A percentile compares a stretch with the other conserved stretches of the same genome.
phyloP scores from a whole-genome alignment of 306 rosid genomes.

The Castanospermum australe region DNA sequence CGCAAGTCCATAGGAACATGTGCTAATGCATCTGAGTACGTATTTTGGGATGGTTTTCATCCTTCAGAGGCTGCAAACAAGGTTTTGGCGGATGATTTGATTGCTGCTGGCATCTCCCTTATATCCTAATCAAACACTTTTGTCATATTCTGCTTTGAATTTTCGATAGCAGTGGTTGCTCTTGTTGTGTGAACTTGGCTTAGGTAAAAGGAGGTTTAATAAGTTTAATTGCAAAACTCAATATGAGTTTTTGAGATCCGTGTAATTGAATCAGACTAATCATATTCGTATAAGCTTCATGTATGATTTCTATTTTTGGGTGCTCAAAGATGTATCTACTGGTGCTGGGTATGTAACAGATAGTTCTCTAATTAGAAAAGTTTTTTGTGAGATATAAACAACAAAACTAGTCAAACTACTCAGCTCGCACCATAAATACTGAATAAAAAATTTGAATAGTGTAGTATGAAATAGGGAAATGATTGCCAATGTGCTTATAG shows the following conservation, averaged over 20 bases:
- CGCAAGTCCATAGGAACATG: slow-evolving; percentile 56
- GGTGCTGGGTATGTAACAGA: background rate
- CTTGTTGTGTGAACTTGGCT: background rate
- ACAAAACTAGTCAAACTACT: background rate
- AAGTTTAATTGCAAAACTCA: background rate
- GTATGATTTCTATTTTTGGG: background rate
- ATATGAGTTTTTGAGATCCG: background rate
- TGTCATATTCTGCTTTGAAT: background rate
- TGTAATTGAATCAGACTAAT: background rate
- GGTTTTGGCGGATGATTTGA: slow-evolving; percentile 41
- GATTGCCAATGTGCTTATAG: too few species aligned
- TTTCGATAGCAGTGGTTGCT: background rate
- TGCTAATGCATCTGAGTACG: slow-evolving; percentile 67
- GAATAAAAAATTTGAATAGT: too few species aligned
- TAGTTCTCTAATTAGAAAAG: background rate
- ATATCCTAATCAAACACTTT: slow-evolving; percentile 30
- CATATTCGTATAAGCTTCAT: background rate
- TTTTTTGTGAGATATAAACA: background rate
- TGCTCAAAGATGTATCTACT: background rate
- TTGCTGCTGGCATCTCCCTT: slow-evolving; percentile 50
- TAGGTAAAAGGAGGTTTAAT: background rate
- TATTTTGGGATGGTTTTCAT: slow-evolving; percentile 84
- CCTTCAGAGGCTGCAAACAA: slow-evolving; percentile 65
- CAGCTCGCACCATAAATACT: too few species aligned
- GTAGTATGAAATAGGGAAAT: too few species aligned